phyloP scores from a whole-genome alignment of 768 basidiomycete species.

The Rhizopogon vinicolor region DNA sequence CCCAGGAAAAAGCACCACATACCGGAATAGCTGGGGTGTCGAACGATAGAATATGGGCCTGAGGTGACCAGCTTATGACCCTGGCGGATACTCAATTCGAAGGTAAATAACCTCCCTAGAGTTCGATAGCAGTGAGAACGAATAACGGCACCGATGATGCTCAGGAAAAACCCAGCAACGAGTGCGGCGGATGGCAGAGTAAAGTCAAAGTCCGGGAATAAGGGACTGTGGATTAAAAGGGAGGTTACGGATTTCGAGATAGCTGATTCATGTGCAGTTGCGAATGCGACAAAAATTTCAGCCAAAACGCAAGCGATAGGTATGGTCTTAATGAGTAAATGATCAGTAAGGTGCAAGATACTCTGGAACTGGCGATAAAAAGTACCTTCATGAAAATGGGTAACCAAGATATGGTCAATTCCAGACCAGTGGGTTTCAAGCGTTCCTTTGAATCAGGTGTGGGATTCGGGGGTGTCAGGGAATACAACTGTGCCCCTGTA shows the following conservation, averaged over 20 bases:
- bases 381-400: not conserved
- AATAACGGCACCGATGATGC: conserved; percentile 20
- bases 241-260: not conserved
- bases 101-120: conserved; percentile 35
- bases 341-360: not conserved
- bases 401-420: not conserved
- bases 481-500: too few species aligned
- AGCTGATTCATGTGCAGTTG: not conserved
- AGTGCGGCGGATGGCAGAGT: not conserved
- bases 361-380: not conserved
- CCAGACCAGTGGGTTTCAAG: not conserved
- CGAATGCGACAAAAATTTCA: not conserved
- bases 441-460: too few species aligned
- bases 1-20: conserved; percentile 3
- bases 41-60: conserved; percentile 37
- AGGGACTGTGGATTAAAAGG: not conserved
- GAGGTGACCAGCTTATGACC: conserved; percentile 32
- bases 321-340: too few species aligned
- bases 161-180: conserved; percentile 18
- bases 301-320: not conserved
- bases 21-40: conserved; percentile 28
- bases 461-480: too few species aligned
- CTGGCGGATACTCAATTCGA: conserved; percentile 32
- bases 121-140: conserved; percentile 30
- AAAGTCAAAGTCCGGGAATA: not conserved